Conservation (phyloP, 2,329 filamentous ascomycete species). For the Fusarium piperis region DNA sequence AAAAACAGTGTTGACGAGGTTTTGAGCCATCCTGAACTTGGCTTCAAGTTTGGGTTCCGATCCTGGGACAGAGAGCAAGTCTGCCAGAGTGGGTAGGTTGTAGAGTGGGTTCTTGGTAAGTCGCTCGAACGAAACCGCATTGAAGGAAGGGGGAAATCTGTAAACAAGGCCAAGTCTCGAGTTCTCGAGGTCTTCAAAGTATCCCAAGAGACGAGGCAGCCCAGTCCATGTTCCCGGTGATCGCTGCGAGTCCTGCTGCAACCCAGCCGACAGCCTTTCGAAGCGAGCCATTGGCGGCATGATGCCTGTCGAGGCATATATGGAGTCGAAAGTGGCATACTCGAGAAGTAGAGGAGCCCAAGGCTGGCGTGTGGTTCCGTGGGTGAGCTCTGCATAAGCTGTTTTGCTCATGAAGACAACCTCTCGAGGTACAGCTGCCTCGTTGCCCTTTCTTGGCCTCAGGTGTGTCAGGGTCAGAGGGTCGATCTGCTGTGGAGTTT, state of each 20-base stretch:
- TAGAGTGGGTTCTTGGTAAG: slow-evolving; percentile 60
- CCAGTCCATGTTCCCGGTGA: slow-evolving; percentile 68
- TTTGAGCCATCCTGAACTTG: slow-evolving; percentile 79
- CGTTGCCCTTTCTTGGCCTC: slow-evolving; percentile 51
- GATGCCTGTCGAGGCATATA: slow-evolving; percentile 70
- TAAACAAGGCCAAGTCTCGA: slow-evolving; percentile 80
- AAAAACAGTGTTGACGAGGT: slow-evolving; percentile 77
- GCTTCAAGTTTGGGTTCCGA: slow-evolving; percentile 76
- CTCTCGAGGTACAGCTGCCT: slow-evolving; percentile 51
- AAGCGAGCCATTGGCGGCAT: slow-evolving; percentile 72
- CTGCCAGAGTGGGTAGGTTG: slow-evolving; percentile 62
- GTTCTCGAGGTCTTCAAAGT: slow-evolving; percentile 77
- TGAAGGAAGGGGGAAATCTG: slow-evolving; percentile 74
- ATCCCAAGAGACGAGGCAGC: slow-evolving; percentile 69
- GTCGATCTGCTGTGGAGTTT: slow-evolving; percentile 69
- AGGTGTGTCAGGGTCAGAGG: slow-evolving; percentile 62
- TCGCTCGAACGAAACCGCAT: slow-evolving; percentile 64
- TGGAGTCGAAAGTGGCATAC: slow-evolving; percentile 72
- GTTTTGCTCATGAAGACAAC: slow-evolving; percentile 62
- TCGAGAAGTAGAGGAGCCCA: slow-evolving; percentile 73
- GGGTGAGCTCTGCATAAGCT: slow-evolving; percentile 60
- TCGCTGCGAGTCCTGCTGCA: slow-evolving; percentile 64
- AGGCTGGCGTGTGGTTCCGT: slow-evolving; percentile 53
- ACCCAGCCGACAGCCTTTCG: slow-evolving; percentile 68
- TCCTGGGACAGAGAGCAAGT: slow-evolving; percentile 61